These are phyloP conservation scores for Amyloporia xantha DNA, from an alignment of 768 basidiomycete genomes.

Conservation along the genomic window DNA sequence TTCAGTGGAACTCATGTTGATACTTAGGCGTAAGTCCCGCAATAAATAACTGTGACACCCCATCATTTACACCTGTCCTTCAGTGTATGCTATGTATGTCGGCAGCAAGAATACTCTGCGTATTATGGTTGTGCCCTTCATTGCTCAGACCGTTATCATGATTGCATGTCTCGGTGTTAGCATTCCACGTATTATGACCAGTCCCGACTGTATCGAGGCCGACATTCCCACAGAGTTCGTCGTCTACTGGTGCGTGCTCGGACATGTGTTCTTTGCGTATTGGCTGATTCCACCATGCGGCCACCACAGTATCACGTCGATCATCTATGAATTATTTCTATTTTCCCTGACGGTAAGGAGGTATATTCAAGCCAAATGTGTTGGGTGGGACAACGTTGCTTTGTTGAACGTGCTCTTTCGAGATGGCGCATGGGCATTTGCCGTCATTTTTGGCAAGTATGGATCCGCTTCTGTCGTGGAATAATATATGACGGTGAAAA, in stretches of 20 bases:
- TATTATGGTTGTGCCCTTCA: slow-evolving; percentile 5
- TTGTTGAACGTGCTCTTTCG: slow-evolving; percentile 12
- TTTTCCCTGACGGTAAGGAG: slow-evolving; percentile 14
- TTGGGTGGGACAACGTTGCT: slow-evolving; percentile 10
- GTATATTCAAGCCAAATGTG: slow-evolving; percentile 6
- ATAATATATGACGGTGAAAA: background rate
- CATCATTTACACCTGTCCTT: background rate
- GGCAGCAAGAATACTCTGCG: slow-evolving; percentile 4
- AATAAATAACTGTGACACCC: background rate
- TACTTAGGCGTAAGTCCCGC: slow-evolving; percentile 8
- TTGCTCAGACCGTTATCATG: slow-evolving; percentile 7
- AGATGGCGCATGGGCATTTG: slow-evolving; percentile 16
- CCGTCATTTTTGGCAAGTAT: slow-evolving; percentile 12
- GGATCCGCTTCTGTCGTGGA: background rate
- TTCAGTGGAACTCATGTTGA: slow-evolving; percentile 9
- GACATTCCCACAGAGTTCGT: slow-evolving; percentile 6
- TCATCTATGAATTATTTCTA: slow-evolving; percentile 13
- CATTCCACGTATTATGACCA: slow-evolving; percentile 8
- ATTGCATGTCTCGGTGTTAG: slow-evolving; percentile 6
- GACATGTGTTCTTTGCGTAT: background rate
- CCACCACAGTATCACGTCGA: slow-evolving; percentile 7
- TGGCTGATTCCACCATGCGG: background rate
- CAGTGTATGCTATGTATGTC: slow-evolving; percentile 14
- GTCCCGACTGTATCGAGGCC: slow-evolving; percentile 5
- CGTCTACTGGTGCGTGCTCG: slow-evolving; percentile 7